phyloP scores from a whole-genome alignment of 2,329 filamentous ascomycete genomes.

The Trichoderma aggressivum region DNA sequence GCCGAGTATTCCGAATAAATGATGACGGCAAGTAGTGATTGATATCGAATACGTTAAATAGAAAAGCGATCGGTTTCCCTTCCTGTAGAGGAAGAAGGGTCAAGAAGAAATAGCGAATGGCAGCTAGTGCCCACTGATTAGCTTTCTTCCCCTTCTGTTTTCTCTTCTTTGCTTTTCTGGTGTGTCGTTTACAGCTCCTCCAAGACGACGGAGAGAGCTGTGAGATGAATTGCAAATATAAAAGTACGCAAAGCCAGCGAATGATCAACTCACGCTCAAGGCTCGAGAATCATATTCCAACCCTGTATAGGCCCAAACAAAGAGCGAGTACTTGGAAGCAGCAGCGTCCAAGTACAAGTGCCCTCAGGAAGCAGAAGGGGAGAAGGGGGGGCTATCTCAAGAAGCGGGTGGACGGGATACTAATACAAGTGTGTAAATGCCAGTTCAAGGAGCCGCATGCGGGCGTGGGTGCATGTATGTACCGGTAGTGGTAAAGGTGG shows the following conservation, averaged over 20 bases:
- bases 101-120: slow-evolving; percentile 12
- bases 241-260: neutral
- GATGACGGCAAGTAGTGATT: neutral
- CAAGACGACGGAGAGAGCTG: neutral
- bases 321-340: slow-evolving; percentile 14
- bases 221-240: neutral
- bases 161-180: neutral
- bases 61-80: slow-evolving; percentile 13
- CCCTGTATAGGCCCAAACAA: neutral
- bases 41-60: neutral
- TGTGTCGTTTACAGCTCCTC: neutral
- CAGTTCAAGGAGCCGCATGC: slow-evolving; percentile 4
- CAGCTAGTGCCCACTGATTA: slow-evolving; percentile 12
- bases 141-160: neutral
- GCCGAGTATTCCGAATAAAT: neutral
- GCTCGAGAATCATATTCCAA: slow-evolving; percentile 7
- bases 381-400: neutral
- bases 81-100: neutral
- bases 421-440: neutral
- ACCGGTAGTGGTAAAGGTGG: neutral
- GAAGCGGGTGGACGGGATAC: slow-evolving; percentile 14
- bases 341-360: slow-evolving; percentile 9
- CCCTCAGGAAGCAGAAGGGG: neutral
- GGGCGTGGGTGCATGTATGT: neutral
- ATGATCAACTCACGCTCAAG: slow-evolving; percentile 14